Evolutionary conservation across 2,329 filamentous ascomycete genomes (phyloP), one percentile per base, ranked within the genome.

Genomic region (Arthrobotrys iridis): DNA sequence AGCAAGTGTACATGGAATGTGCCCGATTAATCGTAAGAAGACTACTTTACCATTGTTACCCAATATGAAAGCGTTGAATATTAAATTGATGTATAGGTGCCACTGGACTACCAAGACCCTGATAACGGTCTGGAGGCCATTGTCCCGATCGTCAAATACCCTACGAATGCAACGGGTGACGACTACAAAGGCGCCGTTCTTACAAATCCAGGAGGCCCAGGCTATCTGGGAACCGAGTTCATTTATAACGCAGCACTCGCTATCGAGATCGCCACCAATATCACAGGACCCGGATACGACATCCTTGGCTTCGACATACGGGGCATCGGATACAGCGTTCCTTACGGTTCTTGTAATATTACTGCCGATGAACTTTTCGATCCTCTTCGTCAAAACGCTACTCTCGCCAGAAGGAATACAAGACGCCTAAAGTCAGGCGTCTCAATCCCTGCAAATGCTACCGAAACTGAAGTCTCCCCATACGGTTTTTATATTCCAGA

Each of bases 61-160:
- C 7, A 37, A 37, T 82, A 60, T 79, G 80, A n/a, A n/a, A n/a
- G n/a, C n/a, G n/a, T 68, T 85, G 83, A 77, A 82, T 84, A 52
- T 81, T 83, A 28, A 43, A 80, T 4, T 11, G 3, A 13, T 5
- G 85, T 4, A 83, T 83, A 15, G 82, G 85, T 10, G 24, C 83
- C 84, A 5, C 84, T 85, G 82, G 84, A 85, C 77, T 85, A 85
- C 73, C 78, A 81, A 75, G 81, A 83, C 11, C 82, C 83, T 6
- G 70, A 84, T 43, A 82, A 83, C 67, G 79, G 57, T 0, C 46
- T 76, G 1, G 37, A 45, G 4, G 63, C 71, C 5, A 64, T 64
- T 40, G 37, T 76, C 3, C 71, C 71, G 7, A 59, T 76, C 24
- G 59, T 76, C 4, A 68, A 70, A 41, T 70, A 58, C 18, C 57